Conservation (phyloP, 2,329 filamentous ascomycete genomes). For the Orbilia quercus region DNA sequence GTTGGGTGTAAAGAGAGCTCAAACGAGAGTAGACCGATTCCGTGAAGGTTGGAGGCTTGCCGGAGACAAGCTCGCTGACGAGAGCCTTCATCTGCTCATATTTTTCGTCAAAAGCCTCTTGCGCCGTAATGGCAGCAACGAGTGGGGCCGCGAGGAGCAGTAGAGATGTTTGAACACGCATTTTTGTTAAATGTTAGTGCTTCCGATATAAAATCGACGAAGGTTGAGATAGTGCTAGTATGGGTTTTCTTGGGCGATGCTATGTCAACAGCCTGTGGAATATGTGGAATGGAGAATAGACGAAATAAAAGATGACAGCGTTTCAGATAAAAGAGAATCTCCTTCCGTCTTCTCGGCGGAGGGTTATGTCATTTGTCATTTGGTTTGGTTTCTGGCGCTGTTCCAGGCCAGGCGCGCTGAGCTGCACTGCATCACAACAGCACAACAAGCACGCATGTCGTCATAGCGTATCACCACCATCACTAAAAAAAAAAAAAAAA, state of each 20-base stretch:
- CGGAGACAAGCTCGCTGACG: conserved; percentile 79
- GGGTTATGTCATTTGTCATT: conserved; percentile 32
- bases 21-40: conserved; percentile 81
- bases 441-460: conserved; percentile 53
- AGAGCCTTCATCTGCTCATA: conserved; percentile 77
- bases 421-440: too few relatives aligned
- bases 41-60: conserved; percentile 82
- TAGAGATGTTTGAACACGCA: conserved; percentile 35
- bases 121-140: conserved; percentile 26
- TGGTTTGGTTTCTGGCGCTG: conserved; percentile 1
- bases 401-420: conserved; percentile 9
- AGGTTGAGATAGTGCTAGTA: too few relatives aligned
- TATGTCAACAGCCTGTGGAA: conserved; percentile 11
- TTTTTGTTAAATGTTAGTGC: conserved; percentile 2
- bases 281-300: conserved; percentile 5
- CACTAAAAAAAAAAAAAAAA: too few relatives aligned
- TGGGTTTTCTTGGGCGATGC: too few relatives aligned
- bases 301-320: conserved; percentile 2
- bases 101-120: conserved; percentile 62
- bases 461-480: conserved; percentile 51
- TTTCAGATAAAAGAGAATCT: background rate
- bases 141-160: conserved; percentile 43
- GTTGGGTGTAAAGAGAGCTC: conserved; percentile 74
- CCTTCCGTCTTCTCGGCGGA: background rate
- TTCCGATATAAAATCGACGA: background rate